Evolutionary conservation across 2,329 filamentous ascomycete species (phyloP).

Genomic region (Dothidotthia symphoricarpi): DNA sequence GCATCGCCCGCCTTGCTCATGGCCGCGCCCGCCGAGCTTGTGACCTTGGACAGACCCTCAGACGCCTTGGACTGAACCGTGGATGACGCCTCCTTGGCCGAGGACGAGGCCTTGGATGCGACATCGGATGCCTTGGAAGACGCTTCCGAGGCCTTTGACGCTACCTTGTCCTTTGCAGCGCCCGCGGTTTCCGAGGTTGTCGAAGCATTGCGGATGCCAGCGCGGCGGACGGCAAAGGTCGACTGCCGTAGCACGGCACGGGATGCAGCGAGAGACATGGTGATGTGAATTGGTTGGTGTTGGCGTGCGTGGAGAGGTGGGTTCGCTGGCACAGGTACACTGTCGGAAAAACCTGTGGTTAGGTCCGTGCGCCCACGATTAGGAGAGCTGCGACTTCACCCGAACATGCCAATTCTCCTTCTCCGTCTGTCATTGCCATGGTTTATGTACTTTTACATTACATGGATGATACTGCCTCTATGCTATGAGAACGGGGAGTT

Average conservation of each 20-base stretch:
- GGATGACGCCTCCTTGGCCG: constrained; percentile 74
- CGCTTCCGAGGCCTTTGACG: constrained; percentile 59
- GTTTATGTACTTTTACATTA: too few relatives aligned
- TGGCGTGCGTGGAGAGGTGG: constrained; percentile 6
- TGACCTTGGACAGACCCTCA: constrained; percentile 71
- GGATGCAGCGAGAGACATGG: constrained; percentile 50
- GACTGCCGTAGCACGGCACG: constrained; percentile 48
- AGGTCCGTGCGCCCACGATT: constrained; percentile 14
- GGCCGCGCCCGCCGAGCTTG: constrained; percentile 73
- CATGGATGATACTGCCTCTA: too few relatives aligned
- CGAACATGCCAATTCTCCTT: too few relatives aligned
- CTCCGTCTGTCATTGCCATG: too few relatives aligned
- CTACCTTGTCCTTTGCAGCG: constrained; percentile 48
- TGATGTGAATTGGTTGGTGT: constrained; percentile 21
- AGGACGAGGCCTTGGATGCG: constrained; percentile 75
- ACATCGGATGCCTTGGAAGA: constrained; percentile 74
- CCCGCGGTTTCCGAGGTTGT: constrained; percentile 49
- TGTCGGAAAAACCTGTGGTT: not conserved
- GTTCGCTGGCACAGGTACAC: constrained; percentile 8
- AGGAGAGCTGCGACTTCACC: constrained; percentile 3
- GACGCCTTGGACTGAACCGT: constrained; percentile 62
- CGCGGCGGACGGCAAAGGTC: constrained; percentile 44
- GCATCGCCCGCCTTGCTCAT: constrained; percentile 58
- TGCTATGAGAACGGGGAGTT: too few relatives aligned
- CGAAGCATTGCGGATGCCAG: constrained; percentile 51